Evolutionary conservation across 2,329 filamentous ascomycete species (phyloP).

Genomic region (Dryadomyces quercivorus): DNA sequence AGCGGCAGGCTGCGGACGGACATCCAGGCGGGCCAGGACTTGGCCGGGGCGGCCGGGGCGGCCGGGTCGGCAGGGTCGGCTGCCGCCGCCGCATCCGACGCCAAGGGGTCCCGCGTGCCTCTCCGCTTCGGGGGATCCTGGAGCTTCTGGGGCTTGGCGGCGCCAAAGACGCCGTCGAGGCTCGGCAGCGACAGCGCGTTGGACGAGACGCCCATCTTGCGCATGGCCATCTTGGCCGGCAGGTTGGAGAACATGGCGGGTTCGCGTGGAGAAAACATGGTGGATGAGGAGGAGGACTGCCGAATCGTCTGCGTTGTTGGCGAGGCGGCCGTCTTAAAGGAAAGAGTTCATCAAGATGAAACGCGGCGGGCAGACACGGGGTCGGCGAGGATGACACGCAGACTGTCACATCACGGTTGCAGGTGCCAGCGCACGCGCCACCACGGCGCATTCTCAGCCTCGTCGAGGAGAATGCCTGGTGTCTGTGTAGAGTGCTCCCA

Average conservation of each 20-base stretch:
- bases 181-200: constrained; percentile 26
- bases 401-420: no score
- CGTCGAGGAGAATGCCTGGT: no score
- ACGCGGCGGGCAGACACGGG: no score
- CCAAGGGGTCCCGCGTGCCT: no score
- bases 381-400: no score
- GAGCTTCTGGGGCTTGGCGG: constrained; percentile 8
- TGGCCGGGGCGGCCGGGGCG: neutral
- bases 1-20: constrained; percentile 35
- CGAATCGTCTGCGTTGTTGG: neutral
- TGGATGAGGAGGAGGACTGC: neutral
- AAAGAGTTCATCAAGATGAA: no score
- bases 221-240: constrained; percentile 45
- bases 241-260: constrained; percentile 41
- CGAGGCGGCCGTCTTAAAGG: no score
- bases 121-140: no score
- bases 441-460: no score
- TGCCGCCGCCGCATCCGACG: no score
- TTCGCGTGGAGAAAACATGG: neutral
- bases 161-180: constrained; percentile 16
- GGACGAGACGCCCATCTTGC: constrained; percentile 40
- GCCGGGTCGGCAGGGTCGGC: neutral
- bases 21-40: constrained; percentile 34
- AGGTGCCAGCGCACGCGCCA: no score
- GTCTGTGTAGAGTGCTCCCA: no score